Evolutionary conservation across 1,139 yeast species (phyloP), one percentile per base, ranked within the genome.

Genomic region (Hansenula anomala): DNA sequence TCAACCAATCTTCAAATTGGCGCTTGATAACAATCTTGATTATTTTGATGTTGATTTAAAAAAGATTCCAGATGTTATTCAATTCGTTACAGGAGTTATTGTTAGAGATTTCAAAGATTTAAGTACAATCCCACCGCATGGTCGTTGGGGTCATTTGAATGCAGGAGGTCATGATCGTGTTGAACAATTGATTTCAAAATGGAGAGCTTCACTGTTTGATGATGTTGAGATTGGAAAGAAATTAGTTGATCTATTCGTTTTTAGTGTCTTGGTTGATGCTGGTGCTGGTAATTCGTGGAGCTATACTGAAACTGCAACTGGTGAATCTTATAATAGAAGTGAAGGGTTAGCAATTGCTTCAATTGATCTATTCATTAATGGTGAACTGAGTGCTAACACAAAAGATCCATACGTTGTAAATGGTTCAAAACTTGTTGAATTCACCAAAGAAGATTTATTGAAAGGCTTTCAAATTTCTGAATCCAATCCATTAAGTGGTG

Each of bases 341-440:
- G 84, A 78, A 57, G 84, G 84, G 4, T 61, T 76, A 38, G 83
- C 82, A 4, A 70, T 77, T 31, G 82, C 80, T 0, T 67, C 77
- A 18, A 63, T 71, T 40, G 66, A 75, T 46, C 64, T 77, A 73
- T 78, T 76, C 52, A 58, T 56, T n/a, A 47, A 56, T 10, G 83
- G 83, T 1, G 48, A 47, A 16, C 66, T 77, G 36, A 69, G 80
- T 17, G 45, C 52, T 12, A 56, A 58, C 37, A 40, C 54, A 2
- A 43, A 47, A 16, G 63, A 64, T 41, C 65, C 65, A 16, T 63
- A 55, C 44, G 64, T 63, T 37, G 78, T 75, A 18, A 67, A 69
- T 45, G 76, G 74, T 0, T 46, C 45, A 1, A 65, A 60, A 28
- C 54, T 78, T 36, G 46, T 53, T 2, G 34, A 42, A 3, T 55